phyloP scores from a whole-genome alignment of 495 filamentous ascomycete genomes.

The Penicillium taxi region DNA sequence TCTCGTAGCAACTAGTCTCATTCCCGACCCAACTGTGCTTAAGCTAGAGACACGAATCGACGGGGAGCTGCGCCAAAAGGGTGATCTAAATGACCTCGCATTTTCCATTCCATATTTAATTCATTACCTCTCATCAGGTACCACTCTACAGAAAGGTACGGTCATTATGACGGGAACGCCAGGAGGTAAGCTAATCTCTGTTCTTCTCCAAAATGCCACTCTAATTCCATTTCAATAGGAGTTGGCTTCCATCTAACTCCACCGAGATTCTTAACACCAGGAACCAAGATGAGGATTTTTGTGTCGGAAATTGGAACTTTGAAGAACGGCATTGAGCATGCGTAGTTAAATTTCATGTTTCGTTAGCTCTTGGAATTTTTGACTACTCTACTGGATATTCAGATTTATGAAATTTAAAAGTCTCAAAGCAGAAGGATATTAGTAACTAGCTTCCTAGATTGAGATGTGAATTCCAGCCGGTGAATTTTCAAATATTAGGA shows the following conservation, averaged over 20 bases:
- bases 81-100: constrained; percentile 58
- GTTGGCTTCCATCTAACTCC: constrained; percentile 28
- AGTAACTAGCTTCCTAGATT: too few relatives aligned
- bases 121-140: constrained; percentile 59
- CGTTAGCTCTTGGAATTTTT: too few relatives aligned
- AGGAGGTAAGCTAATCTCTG: constrained; percentile 15
- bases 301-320: constrained; percentile 31
- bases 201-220: too few relatives aligned
- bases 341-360: too few relatives aligned
- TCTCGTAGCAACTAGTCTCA: constrained; percentile 20
- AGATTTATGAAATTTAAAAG: too few relatives aligned
- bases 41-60: constrained; percentile 55
- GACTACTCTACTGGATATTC: too few relatives aligned
- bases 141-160: constrained; percentile 65
- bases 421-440: too few relatives aligned
- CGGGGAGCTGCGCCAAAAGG: constrained; percentile 56
- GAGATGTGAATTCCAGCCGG: too few relatives aligned
- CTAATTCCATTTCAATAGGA: constrained; percentile 12
- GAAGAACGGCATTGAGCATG: constrained; percentile 24
- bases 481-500: too few relatives aligned
- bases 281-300: constrained; percentile 31
- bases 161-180: constrained; percentile 68
- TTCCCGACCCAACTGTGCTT: constrained; percentile 49
- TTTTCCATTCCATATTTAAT: constrained; percentile 62
- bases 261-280: constrained; percentile 27